Percentiles rank a stretch among this genome's conserved stretches.
phyloP scores from a whole-genome alignment of 352 stramenopile genomes.

The Blastocystis hominis region DNA sequence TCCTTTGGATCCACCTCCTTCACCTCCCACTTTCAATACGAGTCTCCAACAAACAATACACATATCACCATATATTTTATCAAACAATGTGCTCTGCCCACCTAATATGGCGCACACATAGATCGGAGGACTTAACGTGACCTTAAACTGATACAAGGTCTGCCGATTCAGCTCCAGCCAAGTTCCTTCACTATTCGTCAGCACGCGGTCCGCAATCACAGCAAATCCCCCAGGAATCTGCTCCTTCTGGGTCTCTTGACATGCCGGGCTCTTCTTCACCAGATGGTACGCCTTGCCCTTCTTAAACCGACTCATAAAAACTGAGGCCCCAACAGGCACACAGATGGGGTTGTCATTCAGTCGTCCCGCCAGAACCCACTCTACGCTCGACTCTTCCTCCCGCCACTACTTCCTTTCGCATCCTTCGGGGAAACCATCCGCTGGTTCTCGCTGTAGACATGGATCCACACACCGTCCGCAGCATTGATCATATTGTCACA shows the following conservation, averaged over 20 bases:
- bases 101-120: slow-evolving; percentile 38
- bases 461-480: slow-evolving; percentile 40
- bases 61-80: slow-evolving; percentile 53
- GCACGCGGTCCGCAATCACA: slow-evolving; percentile 30
- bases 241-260: slow-evolving; percentile 5
- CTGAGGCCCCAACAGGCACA: neutral
- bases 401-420: neutral
- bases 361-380: slow-evolving; percentile 46
- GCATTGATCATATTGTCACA: slow-evolving; percentile 31
- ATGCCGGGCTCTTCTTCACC: slow-evolving; percentile 31
- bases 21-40: neutral
- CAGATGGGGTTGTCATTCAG: slow-evolving; percentile 43
- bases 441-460: neutral
- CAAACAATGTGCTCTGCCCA: slow-evolving; percentile 21
- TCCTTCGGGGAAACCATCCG: neutral
- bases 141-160: slow-evolving; percentile 14
- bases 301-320: slow-evolving; percentile 54
- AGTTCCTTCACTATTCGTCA: slow-evolving; percentile 26
- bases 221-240: slow-evolving; percentile 47
- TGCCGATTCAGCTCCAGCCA: slow-evolving; percentile 43
- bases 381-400: neutral
- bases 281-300: slow-evolving; percentile 46
- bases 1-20: neutral
- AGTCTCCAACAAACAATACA: slow-evolving; percentile 12
- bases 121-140: slow-evolving; percentile 7